Base-by-base conservation (phyloP, 257 asterid genomes). In the Coffea canephora region DNA sequence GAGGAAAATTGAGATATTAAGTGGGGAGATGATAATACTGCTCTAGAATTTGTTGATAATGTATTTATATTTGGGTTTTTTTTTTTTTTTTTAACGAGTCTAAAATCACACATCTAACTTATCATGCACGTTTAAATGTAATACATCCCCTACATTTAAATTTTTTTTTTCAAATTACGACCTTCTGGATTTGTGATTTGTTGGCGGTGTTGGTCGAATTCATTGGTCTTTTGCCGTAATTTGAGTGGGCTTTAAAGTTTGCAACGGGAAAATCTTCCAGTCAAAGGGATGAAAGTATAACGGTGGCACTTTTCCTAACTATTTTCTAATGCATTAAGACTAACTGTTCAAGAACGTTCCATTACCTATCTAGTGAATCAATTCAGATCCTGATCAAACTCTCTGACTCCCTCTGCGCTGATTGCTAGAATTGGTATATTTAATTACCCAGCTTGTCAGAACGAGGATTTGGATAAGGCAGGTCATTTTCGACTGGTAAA, bases 171-270 rank as follows among this genome's bases (percentile, higher is more conserved):
- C 43, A 39, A 39, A 39, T 39, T 72, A 74, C 4, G 86, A 83
- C 87, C 88, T 77, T 81, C 90, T 81, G 82, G 84, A 83, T 77
- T 8, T 49, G 55, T 74, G 69, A 45, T n/a, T 46, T 41, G 52
- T 41, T 69, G 50, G 73, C 73, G n/a, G 36, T 15, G 0, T 34
- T 45, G 57, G 25, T 46, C 41, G 50, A 43, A 48, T 72, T 49
- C 41, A 13, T 71, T 48, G 76, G 62, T 71, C 61, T 18, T n/a
- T 71, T 49, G 61, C 45, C 62, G n/a, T 49, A 72, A 25, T 5
- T 25, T 72, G n/a, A 72, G 76, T 49, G 64, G 41, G 73, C 27
- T 48, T 75, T 71, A 77, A 77, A 19, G 69, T 61, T 41, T 31
- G 4, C 68, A 2, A 16, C 34, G 34, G 64, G 12, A 76, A 15